Base-by-base conservation (phyloP, 352 stramenopile genomes). In the Pythium utonaiense region DNA sequence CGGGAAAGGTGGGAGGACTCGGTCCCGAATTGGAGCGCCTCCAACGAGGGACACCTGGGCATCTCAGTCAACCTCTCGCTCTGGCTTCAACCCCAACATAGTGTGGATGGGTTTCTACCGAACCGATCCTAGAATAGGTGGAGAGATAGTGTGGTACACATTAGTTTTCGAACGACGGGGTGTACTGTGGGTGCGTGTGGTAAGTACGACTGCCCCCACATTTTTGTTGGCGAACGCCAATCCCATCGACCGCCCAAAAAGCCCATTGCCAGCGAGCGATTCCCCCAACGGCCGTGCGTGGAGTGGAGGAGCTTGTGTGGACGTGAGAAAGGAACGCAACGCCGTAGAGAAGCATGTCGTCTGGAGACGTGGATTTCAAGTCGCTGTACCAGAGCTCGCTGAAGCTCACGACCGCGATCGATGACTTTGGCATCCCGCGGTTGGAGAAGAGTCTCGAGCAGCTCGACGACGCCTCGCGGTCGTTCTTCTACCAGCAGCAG, bases 331-430 rank as follows among this genome's bases (percentile, higher is more conserved):
- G 24, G 21, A 30, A n/a, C n/a, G n/a, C n/a, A n/a, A n/a, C n/a
- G n/a, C n/a, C 45, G 31, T 30, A n/a, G 16, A 31, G 8, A 41
- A 57, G 17, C 24, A 70, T 75, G 60, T 56, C 68, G 47, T 57
- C 52, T 3, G 50, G 52, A 45, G 76, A 93, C 50, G 69, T 91
- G 62, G 83, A 95, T 59, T 95, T 95, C 74, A 86, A 85, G 57
- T 76, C 83, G 60, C 70, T 95, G 55, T 95, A 95, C 68, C 81
- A 95, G 71, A 93, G 78, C 69, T 95, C 85, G 53, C 80, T 95
- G 38, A 82, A 91, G 73, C 79, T 95, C 40, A 95, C 85, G 59
- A 90, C 79, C 45, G 74, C 79, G 41, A 78, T 90, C 47, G 80
- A 86, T 14, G 79, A 93, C 41, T 73, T 77, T 49, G 81, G 80